These are phyloP conservation scores for Yarrowia phangngaensis DNA, from an alignment of 805 yeast genomes.

Conservation along the genomic window DNA sequence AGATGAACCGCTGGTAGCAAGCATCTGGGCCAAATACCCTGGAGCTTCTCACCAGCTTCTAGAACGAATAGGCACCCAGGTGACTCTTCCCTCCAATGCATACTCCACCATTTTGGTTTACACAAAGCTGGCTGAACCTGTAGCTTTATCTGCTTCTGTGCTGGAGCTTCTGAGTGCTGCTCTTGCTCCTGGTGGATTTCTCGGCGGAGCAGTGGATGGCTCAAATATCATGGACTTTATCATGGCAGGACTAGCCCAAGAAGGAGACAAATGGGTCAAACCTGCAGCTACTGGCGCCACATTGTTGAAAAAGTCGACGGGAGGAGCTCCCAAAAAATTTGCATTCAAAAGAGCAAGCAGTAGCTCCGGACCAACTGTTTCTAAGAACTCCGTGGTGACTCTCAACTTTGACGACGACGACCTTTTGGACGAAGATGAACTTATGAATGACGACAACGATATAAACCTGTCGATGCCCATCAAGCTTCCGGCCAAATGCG, in stretches of 20 bases:
- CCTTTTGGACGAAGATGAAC: conserved; percentile 56
- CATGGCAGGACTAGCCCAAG: conserved; percentile 54
- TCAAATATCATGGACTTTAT: conserved; percentile 51
- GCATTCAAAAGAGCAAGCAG: conserved; percentile 38
- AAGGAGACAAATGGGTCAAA: conserved; percentile 52
- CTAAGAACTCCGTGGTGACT: conserved; percentile 41
- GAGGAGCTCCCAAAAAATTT: conserved; percentile 31
- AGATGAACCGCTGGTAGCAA: conserved; percentile 17
- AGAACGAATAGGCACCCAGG: conserved; percentile 39
- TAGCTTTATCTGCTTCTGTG: conserved; percentile 30
- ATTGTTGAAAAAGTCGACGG: conserved; percentile 32
- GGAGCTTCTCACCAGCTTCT: conserved; percentile 39
- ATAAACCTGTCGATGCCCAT: conserved; percentile 41
- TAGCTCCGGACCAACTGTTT: conserved; percentile 35
- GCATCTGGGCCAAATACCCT: conserved; percentile 7
- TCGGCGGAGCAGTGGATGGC: conserved; percentile 36
- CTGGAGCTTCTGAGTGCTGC: conserved; percentile 36
- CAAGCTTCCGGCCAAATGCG: conserved; percentile 59
- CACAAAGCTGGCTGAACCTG: conserved; percentile 28
- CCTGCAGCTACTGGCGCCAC: conserved; percentile 43
- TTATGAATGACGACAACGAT: conserved; percentile 46
- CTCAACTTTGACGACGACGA: conserved; percentile 50
- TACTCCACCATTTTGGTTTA: conserved; percentile 37
- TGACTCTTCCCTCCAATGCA: conserved; percentile 35
- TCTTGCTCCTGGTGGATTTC: conserved; percentile 37